Base-by-base conservation (phyloP, 352 stramenopile species). In the Globisporangium lucens region DNA sequence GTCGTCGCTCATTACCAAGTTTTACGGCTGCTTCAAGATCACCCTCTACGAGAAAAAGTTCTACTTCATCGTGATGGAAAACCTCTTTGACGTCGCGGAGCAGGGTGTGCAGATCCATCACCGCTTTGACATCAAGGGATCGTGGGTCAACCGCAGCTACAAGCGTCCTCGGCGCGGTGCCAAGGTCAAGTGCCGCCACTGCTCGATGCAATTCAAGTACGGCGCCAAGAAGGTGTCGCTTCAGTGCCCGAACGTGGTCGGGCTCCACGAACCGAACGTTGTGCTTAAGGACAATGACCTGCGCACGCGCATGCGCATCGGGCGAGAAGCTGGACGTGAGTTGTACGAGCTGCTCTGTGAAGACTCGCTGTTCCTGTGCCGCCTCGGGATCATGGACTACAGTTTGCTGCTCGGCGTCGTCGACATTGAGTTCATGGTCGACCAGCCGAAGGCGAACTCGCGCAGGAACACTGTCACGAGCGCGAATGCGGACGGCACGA, bases 51-150 rank as follows among this genome's bases (percentile, higher is more conserved):
- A 92, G 68, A 92, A 93, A 60, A 83, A 85, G 10, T 96, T 97
- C 63, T 95, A 93, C 65, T 98, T 98, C 68, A 83, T 97, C 61
- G 89, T 98, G 36, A 98, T 98, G 91, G 89, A 94, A 61, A 98
- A 97, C 58, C 75, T 98, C 17, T 97, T 98, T 68, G 82, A 89
- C 58, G 78, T 87, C 4, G 84, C 78, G 61, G 74, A 88, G 36
- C 63, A 89, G 53, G 84, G 75, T 1, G 75, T 85, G 58, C 74
- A 85, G 55, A 93, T 97, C 49, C 89, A 97, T 70, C 83, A 96
- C 60, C 76, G 81, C 17, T 98, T 90, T 62, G 91, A 98, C 56
- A 93, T 98, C 72, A 98, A 98, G 64, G 91, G 91, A 2, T 94
- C 85, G n/a, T 97, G 89, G 89, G 82, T 97, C 3, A 94, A 94